phyloP scores from a whole-genome alignment of 2,329 filamentous ascomycete genomes.

The Xylariaceae sp. region DNA sequence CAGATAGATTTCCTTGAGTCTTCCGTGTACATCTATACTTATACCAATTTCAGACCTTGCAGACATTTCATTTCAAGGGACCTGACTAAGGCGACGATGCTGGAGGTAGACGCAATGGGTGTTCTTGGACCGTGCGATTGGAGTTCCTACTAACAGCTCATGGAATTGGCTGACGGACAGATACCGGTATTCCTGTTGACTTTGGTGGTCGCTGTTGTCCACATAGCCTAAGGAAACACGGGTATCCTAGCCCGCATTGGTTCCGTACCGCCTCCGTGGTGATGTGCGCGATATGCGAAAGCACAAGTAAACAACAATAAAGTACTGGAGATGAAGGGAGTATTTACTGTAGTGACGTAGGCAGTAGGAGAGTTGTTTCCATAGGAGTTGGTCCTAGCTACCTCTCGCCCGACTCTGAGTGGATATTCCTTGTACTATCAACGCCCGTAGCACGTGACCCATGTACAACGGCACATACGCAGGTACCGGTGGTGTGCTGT shows the following conservation, averaged over 20 bases:
- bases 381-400: no score
- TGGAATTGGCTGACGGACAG: neutral
- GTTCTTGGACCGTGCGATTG: neutral
- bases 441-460: no score
- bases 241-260: neutral
- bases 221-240: neutral
- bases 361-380: no score
- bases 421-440: no score
- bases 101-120: neutral
- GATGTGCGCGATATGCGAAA: neutral
- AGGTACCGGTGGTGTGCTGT: no score
- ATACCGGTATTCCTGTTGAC: neutral
- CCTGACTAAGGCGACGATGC: neutral
- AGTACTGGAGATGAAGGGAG: no score
- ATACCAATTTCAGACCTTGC: conserved; percentile 30
- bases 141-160: no score
- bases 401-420: no score
- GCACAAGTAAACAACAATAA: no score
- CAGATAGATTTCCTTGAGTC: conserved; percentile 34
- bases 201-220: neutral
- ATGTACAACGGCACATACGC: no score
- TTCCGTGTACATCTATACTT: conserved; percentile 34
- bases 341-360: no score
- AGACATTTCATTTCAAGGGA: conserved; percentile 1
- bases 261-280: neutral